A percentile compares a stretch with the other conserved stretches of the same genome.
Conservation (phyloP, 78 protist genomes). For the slime mould (Dictyostelium discoideum) region dicty_2.7 NC_007088.5:3177001-3177500, state of each 20-base stretch:
- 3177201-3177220: neutral
- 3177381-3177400: too few species aligned
- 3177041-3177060: neutral
- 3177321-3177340: neutral
- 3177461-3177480: neutral
- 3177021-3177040: too few species aligned
- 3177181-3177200: neutral
- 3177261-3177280: neutral
- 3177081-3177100: too few species aligned
- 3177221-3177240: neutral
- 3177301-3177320: neutral
- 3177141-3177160: too few species aligned
- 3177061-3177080: too few species aligned
- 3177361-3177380: too few species aligned
- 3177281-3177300: too few species aligned
- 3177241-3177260: neutral
- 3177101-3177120: too few species aligned
- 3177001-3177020: neutral
- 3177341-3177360: neutral
- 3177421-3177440: neutral
- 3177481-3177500: neutral
- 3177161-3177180: too few species aligned
- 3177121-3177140: too few species aligned
- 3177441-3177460: neutral
- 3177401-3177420: neutral